Evolutionary conservation across 768 basidiomycete species (phyloP).

Genomic region (Epithele typhae): DNA sequence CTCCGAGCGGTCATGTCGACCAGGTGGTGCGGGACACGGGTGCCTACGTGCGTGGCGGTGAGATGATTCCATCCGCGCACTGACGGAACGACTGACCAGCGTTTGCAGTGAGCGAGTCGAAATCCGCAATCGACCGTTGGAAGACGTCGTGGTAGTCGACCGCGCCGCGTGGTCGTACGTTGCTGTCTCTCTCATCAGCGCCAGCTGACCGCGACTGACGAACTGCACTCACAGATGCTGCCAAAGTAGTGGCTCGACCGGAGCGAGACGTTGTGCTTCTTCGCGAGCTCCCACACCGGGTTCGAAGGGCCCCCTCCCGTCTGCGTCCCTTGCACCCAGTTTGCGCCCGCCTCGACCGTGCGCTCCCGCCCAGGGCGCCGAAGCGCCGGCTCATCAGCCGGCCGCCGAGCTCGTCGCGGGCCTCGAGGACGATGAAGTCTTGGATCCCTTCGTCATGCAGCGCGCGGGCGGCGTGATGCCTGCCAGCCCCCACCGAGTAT

Average conservation of each 20-base stretch:
- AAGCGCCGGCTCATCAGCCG: constrained; percentile 48
- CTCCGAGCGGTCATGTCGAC: constrained; percentile 53
- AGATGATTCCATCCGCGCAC: too few relatives aligned
- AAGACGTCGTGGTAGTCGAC: constrained; percentile 46
- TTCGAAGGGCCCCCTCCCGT: constrained; percentile 46
- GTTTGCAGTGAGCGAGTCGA: constrained; percentile 34
- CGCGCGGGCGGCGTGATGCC: constrained; percentile 61
- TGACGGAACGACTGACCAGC: constrained; percentile 35
- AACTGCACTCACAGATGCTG: constrained; percentile 33
- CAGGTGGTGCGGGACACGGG: constrained; percentile 37
- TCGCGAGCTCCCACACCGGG: constrained; percentile 54
- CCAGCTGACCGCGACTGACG: not conserved
- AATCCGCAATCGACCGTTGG: constrained; percentile 36
- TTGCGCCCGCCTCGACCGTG: constrained; percentile 53
- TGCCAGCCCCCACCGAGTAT: constrained; percentile 40
- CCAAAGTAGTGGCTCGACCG: constrained; percentile 40
- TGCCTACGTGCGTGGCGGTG: constrained; percentile 28
- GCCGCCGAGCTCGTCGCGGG: constrained; percentile 54
- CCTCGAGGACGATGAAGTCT: constrained; percentile 60
- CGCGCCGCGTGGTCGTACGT: constrained; percentile 51
- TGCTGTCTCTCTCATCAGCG: constrained; percentile 27
- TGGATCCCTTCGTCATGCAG: constrained; percentile 46
- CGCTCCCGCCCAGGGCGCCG: constrained; percentile 33
- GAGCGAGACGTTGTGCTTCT: constrained; percentile 49
- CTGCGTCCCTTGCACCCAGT: constrained; percentile 57